Evolutionary conservation across 2,329 filamentous ascomycete genomes (phyloP), one percentile per base, ranked within the genome.

Genomic region (Lasiodiplodia sp.): DNA sequence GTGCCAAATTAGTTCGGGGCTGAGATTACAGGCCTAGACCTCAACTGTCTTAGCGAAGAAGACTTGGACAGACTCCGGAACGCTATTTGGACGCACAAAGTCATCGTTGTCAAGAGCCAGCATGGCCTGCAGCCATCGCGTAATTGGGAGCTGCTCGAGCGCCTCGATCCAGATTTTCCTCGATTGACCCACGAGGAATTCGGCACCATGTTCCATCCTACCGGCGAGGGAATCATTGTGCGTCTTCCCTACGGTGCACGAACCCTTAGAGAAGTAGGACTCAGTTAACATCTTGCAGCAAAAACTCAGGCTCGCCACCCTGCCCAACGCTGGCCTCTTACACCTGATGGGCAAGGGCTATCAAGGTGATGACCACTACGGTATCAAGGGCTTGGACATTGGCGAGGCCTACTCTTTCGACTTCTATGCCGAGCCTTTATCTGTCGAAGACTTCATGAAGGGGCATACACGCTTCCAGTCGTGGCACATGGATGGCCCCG

Each of bases 111-210:
- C 47, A 83, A 80, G 71, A 78, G 78, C n/a, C 82, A 84, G 69
- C 74, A 80, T 31, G 69, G 81, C 44, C 75, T 84, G 0, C 71
- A 73, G 10, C 82, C 82, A 2, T 75, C 76, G 44, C 82, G 83
- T 71, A 81, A 84, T 58, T 84, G 81, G 82, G 81, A 83, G 56
- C 74, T 84, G 1, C 80, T 84, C 12, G n/a, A 53, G 49, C 76
- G 80, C 6, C 81, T 84, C 67, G 82, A 84, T 56, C 82, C 81
- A 0, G 69, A 76, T 6, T 81, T 82, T 10, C 76, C 77, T 1
- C 72, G 79, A 49, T 75, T 84, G 1, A 80, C 83, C 70, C 82
- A 79, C 3, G 81, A 83, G 67, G 82, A 82, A 7, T 78, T 80
- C 49, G 62, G 82, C 11, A 79, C 81, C 67, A 77, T 78, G 1